Conservation (phyloP, 2,329 filamentous ascomycete species). For the Hymenoscyphus salicellus region DNA sequence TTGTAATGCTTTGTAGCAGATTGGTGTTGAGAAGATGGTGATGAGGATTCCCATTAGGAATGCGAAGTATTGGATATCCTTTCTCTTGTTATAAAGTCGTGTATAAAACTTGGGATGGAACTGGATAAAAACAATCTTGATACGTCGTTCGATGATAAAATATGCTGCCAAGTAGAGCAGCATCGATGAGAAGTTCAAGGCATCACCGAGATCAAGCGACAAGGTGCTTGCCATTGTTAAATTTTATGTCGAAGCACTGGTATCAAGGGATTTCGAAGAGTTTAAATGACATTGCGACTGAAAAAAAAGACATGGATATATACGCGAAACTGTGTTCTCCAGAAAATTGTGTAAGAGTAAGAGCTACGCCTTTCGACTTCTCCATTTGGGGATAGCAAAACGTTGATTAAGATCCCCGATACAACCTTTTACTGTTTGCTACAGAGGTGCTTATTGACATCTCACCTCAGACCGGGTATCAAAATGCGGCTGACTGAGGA, state of each 20-base stretch:
- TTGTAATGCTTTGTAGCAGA: conserved; percentile 8
- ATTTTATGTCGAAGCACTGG: background rate
- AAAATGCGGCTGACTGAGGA: background rate
- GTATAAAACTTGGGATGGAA: background rate
- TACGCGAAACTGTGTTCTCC: background rate
- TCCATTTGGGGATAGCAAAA: background rate
- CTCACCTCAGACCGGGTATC: background rate
- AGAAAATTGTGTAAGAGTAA: background rate
- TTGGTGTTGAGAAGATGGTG: conserved; percentile 10
- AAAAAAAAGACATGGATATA: background rate
- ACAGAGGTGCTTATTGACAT: background rate
- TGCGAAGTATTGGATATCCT: conserved; percentile 15
- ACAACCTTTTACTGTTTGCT: background rate
- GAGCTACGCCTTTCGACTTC: background rate
- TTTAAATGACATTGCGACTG: background rate
- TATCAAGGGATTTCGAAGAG: background rate
- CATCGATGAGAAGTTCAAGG: background rate
- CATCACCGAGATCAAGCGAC: background rate
- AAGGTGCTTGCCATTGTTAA: background rate
- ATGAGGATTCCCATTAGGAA: conserved; percentile 16
- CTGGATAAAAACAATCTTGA: background rate
- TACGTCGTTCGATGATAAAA: background rate
- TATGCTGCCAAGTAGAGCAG: background rate
- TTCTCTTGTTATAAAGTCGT: conserved; percentile 30
- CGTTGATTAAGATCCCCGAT: background rate